phyloP scores from a whole-genome alignment of 805 yeast species.

The Suhomyces xylopsoci region DNA sequence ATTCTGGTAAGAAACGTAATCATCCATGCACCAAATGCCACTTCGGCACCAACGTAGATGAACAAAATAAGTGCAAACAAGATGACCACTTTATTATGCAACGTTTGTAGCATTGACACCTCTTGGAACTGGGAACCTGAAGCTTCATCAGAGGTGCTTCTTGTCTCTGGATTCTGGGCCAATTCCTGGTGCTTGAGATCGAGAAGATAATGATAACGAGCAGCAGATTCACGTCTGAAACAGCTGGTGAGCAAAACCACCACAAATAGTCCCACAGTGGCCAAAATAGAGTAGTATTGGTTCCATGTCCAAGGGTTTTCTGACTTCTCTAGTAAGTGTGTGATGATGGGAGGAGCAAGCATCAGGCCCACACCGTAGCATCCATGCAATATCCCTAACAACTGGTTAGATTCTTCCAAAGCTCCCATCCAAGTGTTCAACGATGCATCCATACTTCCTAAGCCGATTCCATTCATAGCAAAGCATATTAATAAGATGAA shows the following conservation, averaged over 20 bases:
- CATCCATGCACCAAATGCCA: constrained; percentile 53
- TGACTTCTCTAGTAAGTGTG: constrained; percentile 37
- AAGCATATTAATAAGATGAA: constrained; percentile 37
- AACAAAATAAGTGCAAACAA: constrained; percentile 41
- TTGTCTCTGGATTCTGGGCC: not conserved
- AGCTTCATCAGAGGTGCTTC: not conserved
- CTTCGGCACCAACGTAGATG: constrained; percentile 51
- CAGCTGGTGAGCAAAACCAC: constrained; percentile 20
- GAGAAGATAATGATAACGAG: constrained; percentile 37
- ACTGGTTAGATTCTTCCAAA: constrained; percentile 45
- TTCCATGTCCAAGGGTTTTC: constrained; percentile 46
- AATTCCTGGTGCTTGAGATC: constrained; percentile 8
- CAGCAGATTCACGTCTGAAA: constrained; percentile 44
- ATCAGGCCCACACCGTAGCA: constrained; percentile 54
- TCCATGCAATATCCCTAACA: constrained; percentile 52
- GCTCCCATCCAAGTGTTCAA: constrained; percentile 53
- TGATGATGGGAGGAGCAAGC: constrained; percentile 47
- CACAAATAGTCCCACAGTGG: constrained; percentile 21
- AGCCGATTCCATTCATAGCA: constrained; percentile 49
- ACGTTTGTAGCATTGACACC: not conserved
- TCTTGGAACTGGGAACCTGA: not conserved
- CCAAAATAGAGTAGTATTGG: constrained; percentile 40
- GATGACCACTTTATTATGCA: constrained; percentile 1
- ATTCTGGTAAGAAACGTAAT: constrained; percentile 46
- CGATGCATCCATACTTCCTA: constrained; percentile 55